phyloP scores from a whole-genome alignment of 352 stramenopile species.

The Pythium dissimile region DNA sequence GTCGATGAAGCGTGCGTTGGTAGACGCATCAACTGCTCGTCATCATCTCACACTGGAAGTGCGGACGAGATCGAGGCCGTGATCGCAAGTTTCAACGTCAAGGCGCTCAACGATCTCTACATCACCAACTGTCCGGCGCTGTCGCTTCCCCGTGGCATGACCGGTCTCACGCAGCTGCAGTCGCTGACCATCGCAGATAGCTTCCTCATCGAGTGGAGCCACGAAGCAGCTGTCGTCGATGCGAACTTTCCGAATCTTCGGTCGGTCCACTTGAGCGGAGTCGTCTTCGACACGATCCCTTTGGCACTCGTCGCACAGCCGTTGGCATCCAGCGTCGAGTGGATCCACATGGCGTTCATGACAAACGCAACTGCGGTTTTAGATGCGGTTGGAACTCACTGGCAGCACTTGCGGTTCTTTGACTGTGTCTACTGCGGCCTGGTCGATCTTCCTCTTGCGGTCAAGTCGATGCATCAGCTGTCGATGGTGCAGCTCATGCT shows the following conservation, averaged over 20 bases:
- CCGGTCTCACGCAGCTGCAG: not conserved
- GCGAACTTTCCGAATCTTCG: not conserved
- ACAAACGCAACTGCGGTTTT: not conserved
- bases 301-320: not conserved
- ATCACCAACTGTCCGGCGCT: slow-evolving; percentile 4
- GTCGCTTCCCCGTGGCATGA: not conserved
- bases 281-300: not conserved
- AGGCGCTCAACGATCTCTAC: slow-evolving; percentile 1
- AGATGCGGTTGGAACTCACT: not conserved
- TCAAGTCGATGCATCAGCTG: not conserved
- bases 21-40: slow-evolving; percentile 4
- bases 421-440: slow-evolving; percentile 2
- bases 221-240: not conserved
- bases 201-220: not conserved
- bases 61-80: not conserved
- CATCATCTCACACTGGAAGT: not conserved
- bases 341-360: slow-evolving; percentile 8
- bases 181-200: not conserved
- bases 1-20: slow-evolving; percentile 7
- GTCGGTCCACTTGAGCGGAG: not conserved
- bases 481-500: not conserved
- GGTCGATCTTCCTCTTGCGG: not conserved
- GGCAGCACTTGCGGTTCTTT: not conserved
- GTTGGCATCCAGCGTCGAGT: slow-evolving; percentile 3
- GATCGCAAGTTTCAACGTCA: not conserved